phyloP scores from a whole-genome alignment of 805 yeast species.

The Ogataea henricii region DNA sequence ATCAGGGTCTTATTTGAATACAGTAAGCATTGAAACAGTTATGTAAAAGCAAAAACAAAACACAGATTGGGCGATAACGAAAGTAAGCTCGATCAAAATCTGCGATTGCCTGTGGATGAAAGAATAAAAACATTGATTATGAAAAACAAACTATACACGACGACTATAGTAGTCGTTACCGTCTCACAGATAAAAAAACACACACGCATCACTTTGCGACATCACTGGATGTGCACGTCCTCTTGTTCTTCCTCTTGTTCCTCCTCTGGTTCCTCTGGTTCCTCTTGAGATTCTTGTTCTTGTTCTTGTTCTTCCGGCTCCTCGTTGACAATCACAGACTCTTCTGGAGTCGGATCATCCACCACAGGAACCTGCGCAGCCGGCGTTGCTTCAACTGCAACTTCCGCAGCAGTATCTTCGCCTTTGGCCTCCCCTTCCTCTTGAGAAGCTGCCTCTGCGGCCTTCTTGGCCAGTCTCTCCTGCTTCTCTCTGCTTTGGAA shows the following conservation, averaged over 20 bases:
- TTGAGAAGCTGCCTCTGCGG: slow-evolving; percentile 8
- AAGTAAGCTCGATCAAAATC: not conserved
- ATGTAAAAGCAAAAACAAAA: not conserved
- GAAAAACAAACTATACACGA: slow-evolving; percentile 6
- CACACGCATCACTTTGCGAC: not conserved
- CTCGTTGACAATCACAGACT: slow-evolving; percentile 5
- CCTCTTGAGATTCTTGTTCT: slow-evolving; percentile 11
- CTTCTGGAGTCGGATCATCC: not conserved
- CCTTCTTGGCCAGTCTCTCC: slow-evolving; percentile 33
- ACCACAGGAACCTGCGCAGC: not conserved
- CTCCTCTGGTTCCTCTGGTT: slow-evolving; percentile 14
- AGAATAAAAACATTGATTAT: not conserved
- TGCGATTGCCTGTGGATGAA: not conserved
- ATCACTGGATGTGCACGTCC: slow-evolving; percentile 1
- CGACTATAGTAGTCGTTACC: slow-evolving; percentile 14
- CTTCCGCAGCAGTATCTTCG: slow-evolving; percentile 4
- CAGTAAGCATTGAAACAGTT: not conserved
- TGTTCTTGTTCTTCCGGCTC: slow-evolving; percentile 9
- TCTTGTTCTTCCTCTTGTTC: slow-evolving; percentile 10
- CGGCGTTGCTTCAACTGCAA: not conserved
- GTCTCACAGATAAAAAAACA: not conserved
- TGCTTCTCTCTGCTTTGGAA: slow-evolving; percentile 55
- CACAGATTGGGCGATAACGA: not conserved
- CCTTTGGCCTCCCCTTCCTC: too few relatives aligned
- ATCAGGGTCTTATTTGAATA: too few relatives aligned